These are phyloP conservation scores for Vitis riparia DNA, from an alignment of 164 flowering plant genomes.

Conservation along the genomic window DNA sequence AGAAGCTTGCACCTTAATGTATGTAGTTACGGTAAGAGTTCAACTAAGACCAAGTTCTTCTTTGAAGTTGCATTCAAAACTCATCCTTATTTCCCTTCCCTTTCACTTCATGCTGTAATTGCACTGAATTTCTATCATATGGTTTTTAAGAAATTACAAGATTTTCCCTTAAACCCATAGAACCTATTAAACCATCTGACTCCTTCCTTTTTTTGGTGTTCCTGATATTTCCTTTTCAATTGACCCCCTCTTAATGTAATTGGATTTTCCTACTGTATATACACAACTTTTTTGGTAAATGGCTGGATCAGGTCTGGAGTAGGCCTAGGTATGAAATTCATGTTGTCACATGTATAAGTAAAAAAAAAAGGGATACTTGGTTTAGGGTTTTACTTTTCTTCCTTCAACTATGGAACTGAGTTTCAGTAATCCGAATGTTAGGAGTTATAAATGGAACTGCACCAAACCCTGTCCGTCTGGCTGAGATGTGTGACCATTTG, in stretches of 20 bases:
- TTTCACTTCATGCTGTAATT: neutral
- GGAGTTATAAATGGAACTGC: conserved; percentile 97
- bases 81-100: too few species aligned
- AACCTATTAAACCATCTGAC: neutral
- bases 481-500: conserved; percentile 84
- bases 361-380: too few species aligned
- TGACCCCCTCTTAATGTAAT: neutral
- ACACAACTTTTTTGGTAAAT: too few species aligned
- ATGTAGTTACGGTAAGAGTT: too few species aligned
- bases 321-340: too few species aligned
- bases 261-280: too few species aligned
- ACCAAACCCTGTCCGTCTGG: conserved; percentile 83
- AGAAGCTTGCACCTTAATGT: too few species aligned
- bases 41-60: too few species aligned
- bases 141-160: neutral
- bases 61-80: too few species aligned
- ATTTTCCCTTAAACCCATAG: neutral
- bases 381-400: neutral
- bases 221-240: neutral
- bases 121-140: neutral
- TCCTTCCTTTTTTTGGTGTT: neutral
- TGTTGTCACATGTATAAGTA: too few species aligned
- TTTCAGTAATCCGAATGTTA: conserved; percentile 22
- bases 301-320: too few species aligned
- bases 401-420: neutral